phyloP scores from a whole-genome alignment of 78 protist genomes.

The Dictyostelium capitatum region DNA sequence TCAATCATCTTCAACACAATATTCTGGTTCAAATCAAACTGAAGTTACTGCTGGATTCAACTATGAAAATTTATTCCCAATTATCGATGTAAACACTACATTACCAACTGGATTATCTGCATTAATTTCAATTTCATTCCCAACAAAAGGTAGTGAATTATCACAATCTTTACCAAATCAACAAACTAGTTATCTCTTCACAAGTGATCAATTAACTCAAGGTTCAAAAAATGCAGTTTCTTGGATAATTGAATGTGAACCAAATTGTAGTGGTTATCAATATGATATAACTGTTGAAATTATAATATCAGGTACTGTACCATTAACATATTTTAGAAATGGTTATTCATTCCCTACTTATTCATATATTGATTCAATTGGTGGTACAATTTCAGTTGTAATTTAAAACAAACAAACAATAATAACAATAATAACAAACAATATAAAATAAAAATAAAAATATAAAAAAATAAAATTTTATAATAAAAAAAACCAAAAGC shows the following conservation, averaged over 20 bases:
- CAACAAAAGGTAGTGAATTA: not conserved
- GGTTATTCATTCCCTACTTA: slow-evolving; percentile 32
- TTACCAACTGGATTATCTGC: slow-evolving; percentile 26
- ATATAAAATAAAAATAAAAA: not conserved
- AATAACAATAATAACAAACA: not conserved
- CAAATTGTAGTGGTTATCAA: not conserved
- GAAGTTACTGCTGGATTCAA: not conserved
- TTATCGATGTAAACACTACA: slow-evolving; percentile 15
- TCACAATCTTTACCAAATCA: not conserved
- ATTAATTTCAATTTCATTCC: not conserved
- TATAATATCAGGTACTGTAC: slow-evolving; percentile 1
- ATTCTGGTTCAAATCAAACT: slow-evolving; percentile 41
- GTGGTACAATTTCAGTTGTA: not conserved
- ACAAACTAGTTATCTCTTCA: not conserved
- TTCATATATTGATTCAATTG: slow-evolving; percentile 43
- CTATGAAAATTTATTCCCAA: slow-evolving; percentile 26
- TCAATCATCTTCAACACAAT: not conserved
- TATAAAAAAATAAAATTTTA: not conserved
- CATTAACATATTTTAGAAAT: slow-evolving; percentile 23
- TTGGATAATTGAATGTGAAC: slow-evolving; percentile 9
- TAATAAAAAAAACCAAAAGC: not conserved
- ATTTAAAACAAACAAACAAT: not conserved
- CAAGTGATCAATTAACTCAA: not conserved
- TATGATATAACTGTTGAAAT: slow-evolving; percentile 5
- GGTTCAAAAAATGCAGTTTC: not conserved